Conservation (phyloP, 805 yeast genomes). For the Metschnikowia lunata region DNA sequence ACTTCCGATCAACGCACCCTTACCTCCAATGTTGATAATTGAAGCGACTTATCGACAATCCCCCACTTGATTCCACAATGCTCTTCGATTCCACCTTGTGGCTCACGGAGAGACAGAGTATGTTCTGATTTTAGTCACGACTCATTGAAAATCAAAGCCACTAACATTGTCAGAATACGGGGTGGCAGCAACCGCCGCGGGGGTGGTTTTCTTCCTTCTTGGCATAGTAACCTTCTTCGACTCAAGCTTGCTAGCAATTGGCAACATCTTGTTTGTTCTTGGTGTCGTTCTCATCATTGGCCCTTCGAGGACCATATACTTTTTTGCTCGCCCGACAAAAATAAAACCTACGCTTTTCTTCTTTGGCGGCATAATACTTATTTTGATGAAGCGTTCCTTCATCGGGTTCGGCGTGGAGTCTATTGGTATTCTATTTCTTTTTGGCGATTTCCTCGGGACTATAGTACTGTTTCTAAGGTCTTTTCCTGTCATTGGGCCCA, state of each 20-base stretch:
- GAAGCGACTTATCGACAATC: background rate
- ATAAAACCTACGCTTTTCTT: constrained; percentile 84
- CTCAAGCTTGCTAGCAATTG: constrained; percentile 82
- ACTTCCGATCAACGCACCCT: too few relatives aligned
- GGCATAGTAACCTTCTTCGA: constrained; percentile 88
- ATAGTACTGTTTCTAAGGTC: constrained; percentile 83
- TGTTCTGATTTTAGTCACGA: constrained; percentile 23
- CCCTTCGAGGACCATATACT: constrained; percentile 71
- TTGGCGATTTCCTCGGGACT: constrained; percentile 89
- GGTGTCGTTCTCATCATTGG: constrained; percentile 88
- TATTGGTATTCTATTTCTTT: constrained; percentile 83
- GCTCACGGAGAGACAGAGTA: constrained; percentile 75
- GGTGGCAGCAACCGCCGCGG: constrained; percentile 87
- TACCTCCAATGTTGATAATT: too few relatives aligned
- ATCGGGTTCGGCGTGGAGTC: constrained; percentile 81
- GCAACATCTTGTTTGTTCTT: constrained; percentile 73
- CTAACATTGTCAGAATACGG: constrained; percentile 63
- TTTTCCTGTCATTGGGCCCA: constrained; percentile 81
- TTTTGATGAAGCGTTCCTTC: constrained; percentile 72
- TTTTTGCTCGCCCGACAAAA: constrained; percentile 84
- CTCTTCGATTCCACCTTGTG: constrained; percentile 40
- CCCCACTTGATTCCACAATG: constrained; percentile 5
- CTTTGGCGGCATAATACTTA: constrained; percentile 66
- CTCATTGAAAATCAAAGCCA: background rate
- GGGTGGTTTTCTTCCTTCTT: constrained; percentile 68